Conservation (phyloP, 2,329 filamentous ascomycete genomes). For the Escovopsis weberi region DNA sequence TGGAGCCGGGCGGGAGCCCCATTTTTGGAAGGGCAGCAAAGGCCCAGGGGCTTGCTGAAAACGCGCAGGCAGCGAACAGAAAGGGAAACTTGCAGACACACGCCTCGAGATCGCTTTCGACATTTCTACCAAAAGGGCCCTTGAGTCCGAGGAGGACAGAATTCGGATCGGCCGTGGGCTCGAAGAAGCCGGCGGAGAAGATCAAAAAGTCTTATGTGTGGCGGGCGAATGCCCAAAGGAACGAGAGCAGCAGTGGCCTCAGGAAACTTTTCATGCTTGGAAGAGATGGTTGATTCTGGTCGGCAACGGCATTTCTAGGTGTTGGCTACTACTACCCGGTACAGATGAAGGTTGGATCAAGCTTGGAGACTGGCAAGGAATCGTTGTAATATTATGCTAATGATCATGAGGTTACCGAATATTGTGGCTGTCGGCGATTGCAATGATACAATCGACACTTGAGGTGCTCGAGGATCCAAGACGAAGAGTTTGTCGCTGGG, state of each 20-base stretch:
- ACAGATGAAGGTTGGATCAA: too few relatives aligned
- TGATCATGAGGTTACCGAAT: too few relatives aligned
- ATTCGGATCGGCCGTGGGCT: neutral
- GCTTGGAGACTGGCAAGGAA: too few relatives aligned
- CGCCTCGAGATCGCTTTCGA: neutral
- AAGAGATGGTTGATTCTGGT: neutral
- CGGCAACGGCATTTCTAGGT: neutral
- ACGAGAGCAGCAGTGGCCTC: slow-evolving; percentile 1
- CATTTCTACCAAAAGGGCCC: neutral
- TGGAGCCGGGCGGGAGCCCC: neutral
- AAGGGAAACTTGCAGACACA: neutral
- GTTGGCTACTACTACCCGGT: neutral
- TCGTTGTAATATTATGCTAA: too few relatives aligned
- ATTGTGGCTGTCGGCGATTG: too few relatives aligned
- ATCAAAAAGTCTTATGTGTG: neutral
- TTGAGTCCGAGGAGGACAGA: neutral
- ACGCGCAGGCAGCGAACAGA: neutral
- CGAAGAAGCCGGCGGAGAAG: slow-evolving; percentile 1
- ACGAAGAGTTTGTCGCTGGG: too few relatives aligned
- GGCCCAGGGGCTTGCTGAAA: neutral
- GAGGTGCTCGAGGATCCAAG: too few relatives aligned
- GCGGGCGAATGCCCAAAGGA: neutral
- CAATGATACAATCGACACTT: too few relatives aligned
- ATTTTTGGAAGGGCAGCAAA: neutral
- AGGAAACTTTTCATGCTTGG: slow-evolving; percentile 4